These are phyloP conservation scores for Mucor sp. DNA, from an alignment of 371 early-diverging fungal genomes.

Conservation along the genomic window DNA sequence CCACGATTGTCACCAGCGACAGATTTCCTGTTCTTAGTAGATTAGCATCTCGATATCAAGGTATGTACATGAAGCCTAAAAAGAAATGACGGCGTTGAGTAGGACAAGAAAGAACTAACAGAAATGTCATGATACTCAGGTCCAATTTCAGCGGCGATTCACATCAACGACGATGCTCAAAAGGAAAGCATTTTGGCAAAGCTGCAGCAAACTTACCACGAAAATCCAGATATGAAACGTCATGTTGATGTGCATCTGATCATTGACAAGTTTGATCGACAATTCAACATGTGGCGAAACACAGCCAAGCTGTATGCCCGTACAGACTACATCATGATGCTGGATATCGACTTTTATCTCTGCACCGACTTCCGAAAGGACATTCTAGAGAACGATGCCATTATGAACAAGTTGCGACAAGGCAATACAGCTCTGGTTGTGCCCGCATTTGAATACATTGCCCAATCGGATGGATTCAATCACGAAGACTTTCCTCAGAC, in stretches of 20 bases:
- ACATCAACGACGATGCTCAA: slow-evolving; percentile 57
- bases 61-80: slow-evolving; percentile 15
- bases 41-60: slow-evolving; percentile 52
- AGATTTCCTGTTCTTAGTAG: slow-evolving; percentile 46
- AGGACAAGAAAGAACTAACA: neutral
- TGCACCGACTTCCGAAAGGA: slow-evolving; percentile 61
- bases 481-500: slow-evolving; percentile 53
- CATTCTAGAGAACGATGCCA: slow-evolving; percentile 34
- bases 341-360: slow-evolving; percentile 70
- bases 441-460: slow-evolving; percentile 68
- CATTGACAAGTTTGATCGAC: slow-evolving; percentile 65
- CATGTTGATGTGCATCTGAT: slow-evolving; percentile 69
- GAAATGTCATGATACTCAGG: neutral
- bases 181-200: slow-evolving; percentile 47
- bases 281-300: slow-evolving; percentile 77
- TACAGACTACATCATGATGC: slow-evolving; percentile 68
- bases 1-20: slow-evolving; percentile 55
- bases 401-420: slow-evolving; percentile 39
- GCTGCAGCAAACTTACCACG: slow-evolving; percentile 48
- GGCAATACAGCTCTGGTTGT: slow-evolving; percentile 61
- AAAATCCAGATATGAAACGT: slow-evolving; percentile 55
- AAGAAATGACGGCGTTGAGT: neutral
- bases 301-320: slow-evolving; percentile 68
- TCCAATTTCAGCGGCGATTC: slow-evolving; percentile 70
- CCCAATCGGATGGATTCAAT: slow-evolving; percentile 57